phyloP scores from a whole-genome alignment of 306 rosid genomes.

The Quercus engelmannii region DNA sequence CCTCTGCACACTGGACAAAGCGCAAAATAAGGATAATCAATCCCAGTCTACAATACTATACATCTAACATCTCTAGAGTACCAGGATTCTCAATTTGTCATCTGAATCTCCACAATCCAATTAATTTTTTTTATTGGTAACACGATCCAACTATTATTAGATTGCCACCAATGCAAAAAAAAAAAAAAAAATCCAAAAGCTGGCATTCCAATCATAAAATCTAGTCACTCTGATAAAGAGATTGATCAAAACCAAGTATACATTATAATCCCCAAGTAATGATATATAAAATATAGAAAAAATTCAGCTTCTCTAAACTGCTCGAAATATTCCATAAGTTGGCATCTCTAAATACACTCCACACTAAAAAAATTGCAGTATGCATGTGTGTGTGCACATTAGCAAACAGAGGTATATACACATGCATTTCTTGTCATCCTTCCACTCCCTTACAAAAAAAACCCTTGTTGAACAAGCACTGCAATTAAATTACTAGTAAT shows the following conservation, averaged over 20 bases:
- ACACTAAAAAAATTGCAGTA: background rate
- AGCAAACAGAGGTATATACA: too few relatives aligned
- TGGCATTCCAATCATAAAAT: background rate
- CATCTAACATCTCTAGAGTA: too few relatives aligned
- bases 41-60: too few relatives aligned
- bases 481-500: too few relatives aligned
- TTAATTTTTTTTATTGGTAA: too few relatives aligned
- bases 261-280: background rate
- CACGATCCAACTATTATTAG: background rate
- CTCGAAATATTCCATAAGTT: background rate
- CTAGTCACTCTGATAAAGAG: background rate
- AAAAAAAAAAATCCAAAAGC: background rate
- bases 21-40: too few relatives aligned
- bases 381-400: background rate
- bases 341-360: too few relatives aligned
- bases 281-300: background rate
- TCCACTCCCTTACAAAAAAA: too few relatives aligned
- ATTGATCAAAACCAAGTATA: background rate
- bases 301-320: constrained; percentile 4
- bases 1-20: background rate
- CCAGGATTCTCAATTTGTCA: too few relatives aligned
- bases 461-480: too few relatives aligned
- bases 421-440: too few relatives aligned
- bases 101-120: too few relatives aligned
- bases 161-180: background rate